phyloP scores from a whole-genome alignment of 352 stramenopile species.

The Phytophthora crassamura region DNA sequence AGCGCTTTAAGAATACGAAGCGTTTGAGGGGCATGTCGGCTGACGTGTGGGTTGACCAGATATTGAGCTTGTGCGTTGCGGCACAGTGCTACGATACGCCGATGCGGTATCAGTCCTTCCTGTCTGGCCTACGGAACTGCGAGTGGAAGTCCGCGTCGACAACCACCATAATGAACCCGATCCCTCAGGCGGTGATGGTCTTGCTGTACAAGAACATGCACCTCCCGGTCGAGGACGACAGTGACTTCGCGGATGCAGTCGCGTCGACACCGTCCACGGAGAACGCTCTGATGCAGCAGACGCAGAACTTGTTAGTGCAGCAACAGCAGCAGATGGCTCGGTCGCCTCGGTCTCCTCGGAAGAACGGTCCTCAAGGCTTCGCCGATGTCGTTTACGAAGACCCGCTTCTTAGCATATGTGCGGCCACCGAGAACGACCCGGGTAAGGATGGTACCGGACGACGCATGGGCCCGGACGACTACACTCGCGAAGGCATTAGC shows the following conservation, averaged over 20 bases:
- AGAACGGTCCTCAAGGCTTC: background rate
- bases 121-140: background rate
- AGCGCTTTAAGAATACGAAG: background rate
- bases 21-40: background rate
- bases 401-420: background rate
- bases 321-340: background rate
- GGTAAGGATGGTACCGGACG: background rate
- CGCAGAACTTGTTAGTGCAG: background rate
- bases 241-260: background rate
- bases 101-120: conserved; percentile 10
- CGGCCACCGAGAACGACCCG: background rate
- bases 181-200: background rate
- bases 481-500: background rate
- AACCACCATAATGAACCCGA: background rate
- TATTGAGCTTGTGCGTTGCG: background rate
- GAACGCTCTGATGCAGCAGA: background rate
- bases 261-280: background rate
- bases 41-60: conserved; percentile 1
- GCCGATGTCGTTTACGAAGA: background rate
- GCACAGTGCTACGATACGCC: background rate
- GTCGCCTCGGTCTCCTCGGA: background rate
- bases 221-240: background rate
- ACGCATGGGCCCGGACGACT: background rate
- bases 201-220: background rate
- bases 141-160: background rate